phyloP scores from a whole-genome alignment of 257 asterid species.

The Solanum sitiens region DNA sequence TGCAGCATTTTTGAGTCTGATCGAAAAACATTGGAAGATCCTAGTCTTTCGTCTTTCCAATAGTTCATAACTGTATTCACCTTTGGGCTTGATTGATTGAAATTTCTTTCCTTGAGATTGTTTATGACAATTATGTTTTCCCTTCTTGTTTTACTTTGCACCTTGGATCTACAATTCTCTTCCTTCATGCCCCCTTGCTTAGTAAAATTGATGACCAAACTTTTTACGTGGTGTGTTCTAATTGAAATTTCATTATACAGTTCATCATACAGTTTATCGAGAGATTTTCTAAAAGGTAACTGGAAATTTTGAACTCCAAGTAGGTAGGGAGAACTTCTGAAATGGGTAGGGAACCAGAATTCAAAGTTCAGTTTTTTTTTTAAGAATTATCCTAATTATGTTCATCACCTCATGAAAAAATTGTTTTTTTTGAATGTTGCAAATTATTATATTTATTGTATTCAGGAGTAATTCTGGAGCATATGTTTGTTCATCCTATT shows the following conservation, averaged over 20 bases:
- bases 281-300: neutral
- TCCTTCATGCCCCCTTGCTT: neutral
- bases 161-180: neutral
- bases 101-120: neutral
- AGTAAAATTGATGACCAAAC: neutral
- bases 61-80: neutral
- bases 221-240: neutral
- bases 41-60: neutral
- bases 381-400: neutral
- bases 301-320: neutral
- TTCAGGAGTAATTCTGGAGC: neutral
- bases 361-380: neutral
- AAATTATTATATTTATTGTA: neutral
- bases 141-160: neutral
- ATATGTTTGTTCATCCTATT: neutral
- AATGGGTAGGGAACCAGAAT: neutral
- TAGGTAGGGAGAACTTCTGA: neutral
- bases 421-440: neutral
- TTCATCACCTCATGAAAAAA: neutral
- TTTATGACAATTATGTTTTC: neutral
- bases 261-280: neutral
- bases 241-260: neutral
- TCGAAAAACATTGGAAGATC: neutral
- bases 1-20: neutral
- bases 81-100: neutral